Conservation (phyloP, 2,329 filamentous ascomycete genomes). For the Sclerotinia spermophila region DNA sequence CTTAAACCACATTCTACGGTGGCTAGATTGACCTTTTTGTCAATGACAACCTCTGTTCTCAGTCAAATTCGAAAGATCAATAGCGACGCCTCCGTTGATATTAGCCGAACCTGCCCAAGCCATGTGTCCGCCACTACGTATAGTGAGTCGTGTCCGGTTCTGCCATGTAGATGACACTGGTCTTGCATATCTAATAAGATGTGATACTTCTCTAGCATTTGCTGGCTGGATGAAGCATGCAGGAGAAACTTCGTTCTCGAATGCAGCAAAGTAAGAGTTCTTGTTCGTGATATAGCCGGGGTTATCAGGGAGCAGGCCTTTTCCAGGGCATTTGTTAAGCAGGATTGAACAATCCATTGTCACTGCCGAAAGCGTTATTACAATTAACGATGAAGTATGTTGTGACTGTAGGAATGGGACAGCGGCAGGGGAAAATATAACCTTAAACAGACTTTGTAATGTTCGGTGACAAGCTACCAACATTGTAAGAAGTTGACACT, state of each 20-base stretch:
- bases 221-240: not conserved
- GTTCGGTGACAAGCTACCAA: not conserved
- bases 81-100: constrained; percentile 44
- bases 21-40: not conserved
- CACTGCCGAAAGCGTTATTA: not conserved
- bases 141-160: not conserved
- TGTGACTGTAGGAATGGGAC: not conserved
- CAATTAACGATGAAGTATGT: not conserved
- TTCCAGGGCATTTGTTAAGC: not conserved
- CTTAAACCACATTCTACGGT: not conserved
- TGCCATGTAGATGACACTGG: not conserved
- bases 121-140: not conserved
- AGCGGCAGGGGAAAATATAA: not conserved
- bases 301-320: not conserved
- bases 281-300: not conserved
- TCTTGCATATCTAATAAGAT: not conserved
- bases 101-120: constrained; percentile 46
- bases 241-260: not conserved
- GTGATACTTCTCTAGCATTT: not conserved
- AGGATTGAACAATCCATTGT: not conserved
- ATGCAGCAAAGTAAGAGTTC: not conserved
- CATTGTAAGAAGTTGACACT: not conserved
- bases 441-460: not conserved
- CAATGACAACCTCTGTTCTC: not conserved
- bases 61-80: constrained; percentile 19